Conservation (phyloP, 176 grass and related monocot genomes). For the Eremochloa ophiuroides region DNA sequence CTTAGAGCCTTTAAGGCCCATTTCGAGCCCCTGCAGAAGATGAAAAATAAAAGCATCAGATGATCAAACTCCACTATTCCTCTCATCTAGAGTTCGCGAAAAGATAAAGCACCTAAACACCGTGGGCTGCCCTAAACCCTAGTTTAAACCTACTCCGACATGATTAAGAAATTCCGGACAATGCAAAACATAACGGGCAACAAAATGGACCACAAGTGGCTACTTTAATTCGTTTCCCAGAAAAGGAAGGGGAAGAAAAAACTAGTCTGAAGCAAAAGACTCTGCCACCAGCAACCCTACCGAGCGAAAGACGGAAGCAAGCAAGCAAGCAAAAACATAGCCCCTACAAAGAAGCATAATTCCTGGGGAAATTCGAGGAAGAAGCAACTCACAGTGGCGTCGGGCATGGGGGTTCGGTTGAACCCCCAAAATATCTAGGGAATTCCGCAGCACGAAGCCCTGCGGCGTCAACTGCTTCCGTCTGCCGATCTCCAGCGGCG, state of each 20-base stretch:
- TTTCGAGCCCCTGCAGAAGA: slow-evolving; percentile 24
- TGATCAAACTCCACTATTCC: background rate
- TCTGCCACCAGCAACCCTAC: background rate
- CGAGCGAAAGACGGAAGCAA: background rate
- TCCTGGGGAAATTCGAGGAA: background rate
- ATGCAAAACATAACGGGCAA: slow-evolving; percentile 10
- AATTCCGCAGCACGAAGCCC: background rate
- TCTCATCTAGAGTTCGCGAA: background rate
- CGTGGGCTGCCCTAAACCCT: background rate
- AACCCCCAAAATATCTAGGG: background rate
- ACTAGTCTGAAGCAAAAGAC: background rate
- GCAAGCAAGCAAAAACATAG: background rate
- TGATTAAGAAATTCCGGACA: background rate
- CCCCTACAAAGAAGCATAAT: background rate
- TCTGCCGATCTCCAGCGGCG: slow-evolving; percentile 5
- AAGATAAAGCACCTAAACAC: background rate
- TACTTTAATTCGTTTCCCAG: background rate
- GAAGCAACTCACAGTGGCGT: slow-evolving; percentile 25
- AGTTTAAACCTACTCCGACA: background rate
- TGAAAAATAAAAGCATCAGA: slow-evolving; percentile 28
- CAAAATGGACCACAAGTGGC: background rate
- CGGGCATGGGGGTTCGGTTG: slow-evolving; percentile 4
- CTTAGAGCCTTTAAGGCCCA: slow-evolving; percentile 16
- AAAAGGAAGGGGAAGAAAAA: background rate
- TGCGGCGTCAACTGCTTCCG: background rate